A percentile compares a stretch with the other conserved stretches of the same genome.
These are phyloP conservation scores for Monosiga brevicollis DNA, from an alignment of 78 protist species.

Conservation along the genomic window DNA sequence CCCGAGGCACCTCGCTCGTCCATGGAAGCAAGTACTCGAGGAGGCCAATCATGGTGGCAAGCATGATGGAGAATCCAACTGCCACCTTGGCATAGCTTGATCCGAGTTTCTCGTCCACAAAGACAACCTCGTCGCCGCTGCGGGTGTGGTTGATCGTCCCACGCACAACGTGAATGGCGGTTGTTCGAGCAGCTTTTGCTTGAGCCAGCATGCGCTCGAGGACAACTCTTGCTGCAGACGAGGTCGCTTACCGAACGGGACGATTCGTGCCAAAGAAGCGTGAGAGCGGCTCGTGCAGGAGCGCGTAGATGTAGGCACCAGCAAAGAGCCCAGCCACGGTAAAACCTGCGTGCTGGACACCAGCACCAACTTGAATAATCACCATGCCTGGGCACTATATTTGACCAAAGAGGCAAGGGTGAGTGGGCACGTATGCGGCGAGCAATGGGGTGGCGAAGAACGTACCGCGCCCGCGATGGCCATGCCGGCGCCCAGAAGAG, in stretches of 20 bases:
- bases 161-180: no score
- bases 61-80: background rate
- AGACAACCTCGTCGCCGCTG: no score
- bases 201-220: no score
- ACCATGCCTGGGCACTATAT: background rate
- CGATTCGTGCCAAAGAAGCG: no score
- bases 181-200: no score
- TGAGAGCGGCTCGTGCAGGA: no score
- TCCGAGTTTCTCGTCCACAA: no score
- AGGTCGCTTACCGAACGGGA: no score
- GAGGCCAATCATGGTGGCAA: background rate
- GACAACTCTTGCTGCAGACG: no score
- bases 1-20: background rate
- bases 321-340: background rate
- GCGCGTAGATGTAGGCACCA: background rate
- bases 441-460: background rate
- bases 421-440: background rate
- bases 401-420: background rate
- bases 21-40: background rate
- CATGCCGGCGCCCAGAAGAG: conserved; percentile 7
- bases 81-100: no score
- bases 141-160: no score
- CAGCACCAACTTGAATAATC: background rate
- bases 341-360: background rate
- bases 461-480: background rate